Conservation (phyloP, 306 rosid species). For the Herpetospermum pedunculosum region DNA sequence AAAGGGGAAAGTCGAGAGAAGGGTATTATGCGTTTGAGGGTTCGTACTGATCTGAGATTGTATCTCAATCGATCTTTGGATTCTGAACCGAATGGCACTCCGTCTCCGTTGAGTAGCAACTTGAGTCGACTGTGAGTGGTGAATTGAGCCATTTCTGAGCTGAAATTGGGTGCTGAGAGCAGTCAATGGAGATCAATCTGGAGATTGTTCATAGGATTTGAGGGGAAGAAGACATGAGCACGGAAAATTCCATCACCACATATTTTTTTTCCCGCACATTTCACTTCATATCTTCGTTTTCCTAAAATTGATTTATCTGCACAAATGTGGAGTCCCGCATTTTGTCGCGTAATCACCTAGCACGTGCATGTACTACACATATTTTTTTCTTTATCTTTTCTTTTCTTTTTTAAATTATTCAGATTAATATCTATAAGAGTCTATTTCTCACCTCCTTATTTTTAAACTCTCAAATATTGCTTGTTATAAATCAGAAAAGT, state of each 20-base stretch:
- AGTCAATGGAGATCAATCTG: neutral
- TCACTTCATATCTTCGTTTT: slow-evolving; percentile 16
- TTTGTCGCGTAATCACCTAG: neutral
- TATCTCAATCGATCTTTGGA: slow-evolving; percentile 46
- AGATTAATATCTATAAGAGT: no score
- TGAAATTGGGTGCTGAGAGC: neutral
- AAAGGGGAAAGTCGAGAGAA: slow-evolving; percentile 19
- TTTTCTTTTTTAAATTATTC: no score
- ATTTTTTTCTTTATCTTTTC: neutral
- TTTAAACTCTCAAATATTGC: no score
- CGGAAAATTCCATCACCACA: slow-evolving; percentile 47
- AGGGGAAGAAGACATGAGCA: neutral
- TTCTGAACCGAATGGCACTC: slow-evolving; percentile 36
- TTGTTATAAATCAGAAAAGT: no score
- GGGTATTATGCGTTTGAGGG: slow-evolving; percentile 25
- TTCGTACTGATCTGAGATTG: slow-evolving; percentile 35
- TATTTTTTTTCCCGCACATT: slow-evolving; percentile 13
- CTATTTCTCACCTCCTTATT: no score
- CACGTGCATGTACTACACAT: neutral
- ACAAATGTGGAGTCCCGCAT: neutral
- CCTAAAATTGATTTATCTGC: neutral
- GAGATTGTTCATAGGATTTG: neutral
- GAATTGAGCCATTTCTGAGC: slow-evolving; percentile 48
- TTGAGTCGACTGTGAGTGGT: slow-evolving; percentile 51
- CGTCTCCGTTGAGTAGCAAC: slow-evolving; percentile 54